Evolutionary conservation across 208 protist genomes (phyloP).

Genomic region (Leishmania turanica): DNA sequence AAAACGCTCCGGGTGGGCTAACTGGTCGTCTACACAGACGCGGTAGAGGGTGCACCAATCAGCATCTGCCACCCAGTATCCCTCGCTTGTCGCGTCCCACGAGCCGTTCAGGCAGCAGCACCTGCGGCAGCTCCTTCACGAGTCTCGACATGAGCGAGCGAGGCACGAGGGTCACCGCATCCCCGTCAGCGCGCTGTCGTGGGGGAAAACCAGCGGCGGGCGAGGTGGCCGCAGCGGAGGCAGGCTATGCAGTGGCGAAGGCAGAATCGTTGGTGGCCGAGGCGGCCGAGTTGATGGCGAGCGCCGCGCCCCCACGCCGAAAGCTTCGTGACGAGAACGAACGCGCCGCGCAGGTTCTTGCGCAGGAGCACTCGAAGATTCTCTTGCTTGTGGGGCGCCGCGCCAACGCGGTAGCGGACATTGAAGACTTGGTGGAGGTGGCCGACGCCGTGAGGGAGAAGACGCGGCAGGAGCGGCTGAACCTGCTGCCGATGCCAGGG

Average conservation of each 20-base stretch:
- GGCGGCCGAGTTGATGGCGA: constrained; percentile 19
- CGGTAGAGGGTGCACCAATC: background rate
- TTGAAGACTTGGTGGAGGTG: constrained; percentile 43
- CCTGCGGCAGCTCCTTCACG: background rate
- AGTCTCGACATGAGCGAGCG: background rate
- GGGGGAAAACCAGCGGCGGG: background rate
- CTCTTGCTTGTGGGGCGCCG: constrained; percentile 78
- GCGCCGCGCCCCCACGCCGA: background rate
- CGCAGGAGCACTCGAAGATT: constrained; percentile 68
- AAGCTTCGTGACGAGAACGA: constrained; percentile 42
- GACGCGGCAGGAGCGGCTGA: background rate
- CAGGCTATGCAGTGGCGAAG: constrained; percentile 8
- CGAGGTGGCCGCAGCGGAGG: background rate
- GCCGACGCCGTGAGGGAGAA: constrained; percentile 9
- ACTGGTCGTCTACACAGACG: background rate
- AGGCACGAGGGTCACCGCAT: background rate
- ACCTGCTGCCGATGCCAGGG: background rate
- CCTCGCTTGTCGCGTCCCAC: background rate
- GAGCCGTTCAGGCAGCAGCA: background rate
- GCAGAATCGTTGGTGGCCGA: constrained; percentile 10
- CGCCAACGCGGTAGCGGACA: constrained; percentile 61
- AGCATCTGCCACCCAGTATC: background rate
- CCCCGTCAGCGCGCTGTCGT: background rate
- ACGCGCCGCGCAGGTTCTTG: constrained; percentile 50
- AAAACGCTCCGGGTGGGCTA: background rate